A percentile compares a stretch with the other conserved stretches of the same genome.
Conservation (phyloP, 2,329 filamentous ascomycete species). For the Proliferodiscus dingleyae region DNA sequence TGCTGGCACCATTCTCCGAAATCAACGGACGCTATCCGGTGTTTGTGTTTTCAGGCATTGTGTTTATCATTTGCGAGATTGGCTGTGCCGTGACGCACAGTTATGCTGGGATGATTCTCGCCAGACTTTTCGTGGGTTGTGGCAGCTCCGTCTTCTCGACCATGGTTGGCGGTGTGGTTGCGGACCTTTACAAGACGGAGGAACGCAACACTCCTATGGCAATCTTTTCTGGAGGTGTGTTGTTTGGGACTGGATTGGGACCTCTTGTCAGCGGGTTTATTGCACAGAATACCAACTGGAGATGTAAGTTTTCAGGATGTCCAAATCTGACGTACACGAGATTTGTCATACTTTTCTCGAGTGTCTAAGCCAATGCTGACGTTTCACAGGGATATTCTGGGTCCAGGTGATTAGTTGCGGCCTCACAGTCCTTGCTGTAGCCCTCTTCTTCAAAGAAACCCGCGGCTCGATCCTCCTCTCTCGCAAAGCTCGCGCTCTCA, state of each 20-base stretch:
- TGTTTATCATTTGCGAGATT: slow-evolving; percentile 68
- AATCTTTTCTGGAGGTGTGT: slow-evolving; percentile 72
- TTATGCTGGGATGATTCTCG: slow-evolving; percentile 68
- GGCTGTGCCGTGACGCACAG: slow-evolving; percentile 67
- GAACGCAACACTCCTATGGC: slow-evolving; percentile 88
- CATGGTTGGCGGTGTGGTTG: slow-evolving; percentile 88
- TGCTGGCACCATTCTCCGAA: slow-evolving; percentile 81
- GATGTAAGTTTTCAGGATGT: no score
- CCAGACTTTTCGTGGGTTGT: slow-evolving; percentile 72
- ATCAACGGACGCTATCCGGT: slow-evolving; percentile 83
- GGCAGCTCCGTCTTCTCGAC: slow-evolving; percentile 76
- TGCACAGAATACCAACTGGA: slow-evolving; percentile 63
- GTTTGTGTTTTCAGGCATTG: slow-evolving; percentile 66
- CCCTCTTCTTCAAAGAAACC: slow-evolving; percentile 74
- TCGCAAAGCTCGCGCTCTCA: slow-evolving; percentile 67
- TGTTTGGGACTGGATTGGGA: slow-evolving; percentile 75
- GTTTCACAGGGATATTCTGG: slow-evolving; percentile 66
- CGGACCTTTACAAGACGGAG: slow-evolving; percentile 75
- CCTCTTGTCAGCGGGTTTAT: slow-evolving; percentile 69
- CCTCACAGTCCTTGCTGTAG: slow-evolving; percentile 58
- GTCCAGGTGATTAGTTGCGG: slow-evolving; percentile 69
- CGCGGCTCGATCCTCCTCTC: slow-evolving; percentile 75
- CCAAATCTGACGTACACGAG: no score
- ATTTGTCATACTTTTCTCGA: no score
- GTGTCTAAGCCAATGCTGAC: not conserved